Base-by-base conservation (phyloP, 176 grass and related monocot species). In the Musa itinerans region DNA sequence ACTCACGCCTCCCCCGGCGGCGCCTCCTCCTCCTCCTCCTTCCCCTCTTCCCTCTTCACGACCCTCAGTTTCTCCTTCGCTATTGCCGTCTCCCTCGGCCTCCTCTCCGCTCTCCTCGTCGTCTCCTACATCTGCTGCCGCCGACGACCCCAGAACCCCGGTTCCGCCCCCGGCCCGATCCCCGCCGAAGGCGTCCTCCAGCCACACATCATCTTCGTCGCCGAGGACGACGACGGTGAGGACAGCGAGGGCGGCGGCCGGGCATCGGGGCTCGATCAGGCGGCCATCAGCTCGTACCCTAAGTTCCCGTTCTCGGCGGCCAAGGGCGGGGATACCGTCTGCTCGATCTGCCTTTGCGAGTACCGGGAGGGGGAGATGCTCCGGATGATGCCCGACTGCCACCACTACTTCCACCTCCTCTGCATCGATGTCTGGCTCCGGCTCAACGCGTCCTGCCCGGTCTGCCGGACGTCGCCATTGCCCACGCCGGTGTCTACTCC, bases 381-480 rank as follows among this genome's bases (percentile, higher is more conserved):
- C 27, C 84, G 95, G 50, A 77, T 89, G 84, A 82, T 99, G 80
- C 95, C 95, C 17, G 95, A 99, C 57, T 99, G 95, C 83, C 73
- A 74, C 67, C 95, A 99, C 85, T 85, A 83, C 69, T 99, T 99
- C 86, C 95, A 99, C 79, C 83, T 94, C 73, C 80, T 87, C 62
- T 99, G 95, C 81, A 80, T 99, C 17, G 95, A 99, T 68, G 90
- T 86, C 9, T 99, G 95, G 95, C 84, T 99, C 59, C 85, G 90
- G 10, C 87, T 88, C 55, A 92, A 88, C 68, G 90, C 90, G 10
- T 99, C 95, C 0, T 99, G 95, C 54, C 95, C 95, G 48, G 86
- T 99, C 68, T 99, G 95, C 81, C 90, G 95, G 1, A 89, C 86
- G 11, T 93, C 90, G 19, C 95, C 90, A 1, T 89, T 99, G 78